Evolutionary conservation across 768 basidiomycete species (phyloP).

Genomic region (Epithele typhae): DNA sequence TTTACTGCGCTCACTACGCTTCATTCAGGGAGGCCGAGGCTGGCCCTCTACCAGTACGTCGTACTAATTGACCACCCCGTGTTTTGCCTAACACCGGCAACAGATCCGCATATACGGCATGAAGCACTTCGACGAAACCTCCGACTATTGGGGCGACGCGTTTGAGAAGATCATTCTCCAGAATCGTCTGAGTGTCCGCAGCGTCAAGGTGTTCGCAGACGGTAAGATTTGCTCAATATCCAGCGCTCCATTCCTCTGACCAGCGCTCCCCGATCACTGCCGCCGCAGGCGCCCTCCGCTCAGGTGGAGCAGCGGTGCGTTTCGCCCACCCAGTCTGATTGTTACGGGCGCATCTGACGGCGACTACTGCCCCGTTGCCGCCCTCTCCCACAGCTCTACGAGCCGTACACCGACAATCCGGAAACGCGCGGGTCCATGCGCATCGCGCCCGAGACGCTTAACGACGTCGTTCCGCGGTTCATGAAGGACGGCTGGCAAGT

Average conservation of each 20-base stretch:
- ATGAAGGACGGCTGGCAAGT: conserved; percentile 87
- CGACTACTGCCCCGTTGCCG: not conserved
- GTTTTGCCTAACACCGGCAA: not conserved
- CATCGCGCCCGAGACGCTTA: conserved; percentile 55
- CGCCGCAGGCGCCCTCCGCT: conserved; percentile 71
- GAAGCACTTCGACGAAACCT: conserved; percentile 64
- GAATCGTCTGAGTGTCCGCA: conserved; percentile 63
- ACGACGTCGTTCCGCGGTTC: conserved; percentile 61
- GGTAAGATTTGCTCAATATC: conserved; percentile 32
- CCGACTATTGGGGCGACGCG: conserved; percentile 71
- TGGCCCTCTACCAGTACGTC: conserved; percentile 12
- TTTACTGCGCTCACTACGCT: no score
- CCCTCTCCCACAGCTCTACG: conserved; percentile 50
- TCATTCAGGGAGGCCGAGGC: conserved; percentile 8
- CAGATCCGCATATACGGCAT: conserved; percentile 78
- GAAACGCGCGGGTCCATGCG: conserved; percentile 76
- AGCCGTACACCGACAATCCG: conserved; percentile 80
- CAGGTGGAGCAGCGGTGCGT: conserved; percentile 83
- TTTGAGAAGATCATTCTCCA: conserved; percentile 53
- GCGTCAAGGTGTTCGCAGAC: conserved; percentile 77
- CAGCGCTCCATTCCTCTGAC: not conserved
- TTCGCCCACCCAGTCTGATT: not conserved
- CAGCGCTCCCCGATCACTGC: not conserved
- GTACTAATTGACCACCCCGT: not conserved
- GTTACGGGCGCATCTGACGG: not conserved